Percentiles rank a stretch among this genome's conserved stretches.
Conservation (phyloP, 768 basidiomycete species). For the Paxillus rubicundulus region DNA sequence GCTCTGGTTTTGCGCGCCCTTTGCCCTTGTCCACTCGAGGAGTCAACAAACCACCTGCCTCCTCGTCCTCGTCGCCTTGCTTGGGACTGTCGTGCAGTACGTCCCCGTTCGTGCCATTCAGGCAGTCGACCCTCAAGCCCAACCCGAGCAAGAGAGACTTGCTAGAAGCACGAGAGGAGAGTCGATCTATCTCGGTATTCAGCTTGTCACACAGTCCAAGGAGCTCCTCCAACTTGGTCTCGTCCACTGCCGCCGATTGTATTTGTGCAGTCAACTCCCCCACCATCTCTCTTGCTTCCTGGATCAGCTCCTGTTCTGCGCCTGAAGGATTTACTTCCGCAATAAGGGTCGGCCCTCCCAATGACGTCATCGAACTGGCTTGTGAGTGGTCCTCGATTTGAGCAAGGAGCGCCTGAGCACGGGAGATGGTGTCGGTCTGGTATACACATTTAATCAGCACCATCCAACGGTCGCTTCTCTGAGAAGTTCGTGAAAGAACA, state of each 20-base stretch:
- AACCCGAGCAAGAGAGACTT: constrained; percentile 45
- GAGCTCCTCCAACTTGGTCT: constrained; percentile 61
- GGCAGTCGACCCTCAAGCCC: constrained; percentile 38
- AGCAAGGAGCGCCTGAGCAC: constrained; percentile 43
- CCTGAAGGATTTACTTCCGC: constrained; percentile 8
- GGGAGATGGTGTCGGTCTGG: constrained; percentile 12
- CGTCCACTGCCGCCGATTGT: constrained; percentile 51
- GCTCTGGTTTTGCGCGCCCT: constrained; percentile 63
- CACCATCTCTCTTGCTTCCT: constrained; percentile 51
- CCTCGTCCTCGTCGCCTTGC: constrained; percentile 21
- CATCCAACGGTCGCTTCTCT: background rate
- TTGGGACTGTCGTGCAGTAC: constrained; percentile 3
- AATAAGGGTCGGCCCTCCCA: background rate
- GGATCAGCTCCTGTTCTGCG: constrained; percentile 38
- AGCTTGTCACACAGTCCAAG: constrained; percentile 73
- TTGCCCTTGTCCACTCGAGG: constrained; percentile 80
- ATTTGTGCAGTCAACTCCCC: constrained; percentile 52
- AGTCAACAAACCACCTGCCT: constrained; percentile 42
- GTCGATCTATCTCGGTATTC: constrained; percentile 50
- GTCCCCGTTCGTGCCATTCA: constrained; percentile 33
- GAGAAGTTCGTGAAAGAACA: background rate
- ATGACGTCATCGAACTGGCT: constrained; percentile 1
- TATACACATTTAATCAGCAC: background rate
- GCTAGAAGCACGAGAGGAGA: constrained; percentile 38
- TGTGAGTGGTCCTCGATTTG: constrained; percentile 34